phyloP scores from a whole-genome alignment of 768 basidiomycete species.

The Suillus spraguei region DNA sequence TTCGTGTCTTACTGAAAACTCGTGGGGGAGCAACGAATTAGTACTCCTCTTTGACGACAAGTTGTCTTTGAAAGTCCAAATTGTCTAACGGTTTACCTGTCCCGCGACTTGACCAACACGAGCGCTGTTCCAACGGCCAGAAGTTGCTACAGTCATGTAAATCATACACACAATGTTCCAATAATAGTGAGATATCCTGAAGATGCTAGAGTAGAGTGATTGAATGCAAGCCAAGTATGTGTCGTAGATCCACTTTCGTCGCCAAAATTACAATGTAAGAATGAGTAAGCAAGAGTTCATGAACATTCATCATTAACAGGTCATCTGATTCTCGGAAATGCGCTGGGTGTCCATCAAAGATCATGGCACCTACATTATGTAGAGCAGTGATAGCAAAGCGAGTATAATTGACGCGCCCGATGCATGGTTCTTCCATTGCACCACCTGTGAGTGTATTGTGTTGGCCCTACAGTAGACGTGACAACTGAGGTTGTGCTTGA shows the following conservation, averaged over 20 bases:
- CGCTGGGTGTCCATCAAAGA: slow-evolving; percentile 16
- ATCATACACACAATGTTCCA: slow-evolving; percentile 4
- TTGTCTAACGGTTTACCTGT: background rate
- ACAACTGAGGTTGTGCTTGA: slow-evolving; percentile 14
- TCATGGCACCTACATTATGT: slow-evolving; percentile 22
- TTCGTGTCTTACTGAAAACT: background rate
- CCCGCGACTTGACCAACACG: background rate
- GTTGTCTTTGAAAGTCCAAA: background rate
- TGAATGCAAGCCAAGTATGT: slow-evolving; percentile 8
- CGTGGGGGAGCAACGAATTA: no score
- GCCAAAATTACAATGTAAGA: slow-evolving; percentile 14
- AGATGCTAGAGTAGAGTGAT: background rate
- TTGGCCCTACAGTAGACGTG: slow-evolving; percentile 15
- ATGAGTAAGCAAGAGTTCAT: slow-evolving; percentile 17
- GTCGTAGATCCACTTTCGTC: slow-evolving; percentile 13
- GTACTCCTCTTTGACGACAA: background rate
- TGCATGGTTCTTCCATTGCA: slow-evolving; percentile 28
- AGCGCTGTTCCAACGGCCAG: background rate
- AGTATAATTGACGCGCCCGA: slow-evolving; percentile 22
- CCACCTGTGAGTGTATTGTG: slow-evolving; percentile 16
- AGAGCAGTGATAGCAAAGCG: slow-evolving; percentile 20
- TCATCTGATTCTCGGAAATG: slow-evolving; percentile 1
- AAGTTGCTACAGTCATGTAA: background rate
- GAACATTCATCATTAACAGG: slow-evolving; percentile 16
- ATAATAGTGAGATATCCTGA: slow-evolving; percentile 1